Evolutionary conservation across 805 yeast species (phyloP).

Genomic region (Cyberlindnera euphorbiiphila): DNA sequence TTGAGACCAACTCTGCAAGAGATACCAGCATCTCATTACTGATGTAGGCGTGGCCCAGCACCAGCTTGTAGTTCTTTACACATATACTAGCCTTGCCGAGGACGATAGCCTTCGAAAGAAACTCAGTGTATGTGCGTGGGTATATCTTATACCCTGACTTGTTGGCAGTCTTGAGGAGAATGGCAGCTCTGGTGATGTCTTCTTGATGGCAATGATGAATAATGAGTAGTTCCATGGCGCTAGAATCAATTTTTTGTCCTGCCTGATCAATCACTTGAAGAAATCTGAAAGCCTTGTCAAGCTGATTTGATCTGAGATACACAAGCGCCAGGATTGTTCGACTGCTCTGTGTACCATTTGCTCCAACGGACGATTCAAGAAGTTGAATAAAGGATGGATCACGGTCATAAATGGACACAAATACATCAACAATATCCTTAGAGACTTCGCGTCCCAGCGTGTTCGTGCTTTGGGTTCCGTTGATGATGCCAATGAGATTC

Average conservation of each 20-base stretch:
- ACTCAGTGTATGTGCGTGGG: conserved; percentile 15
- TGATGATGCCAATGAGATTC: background rate
- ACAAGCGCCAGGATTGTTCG: conserved; percentile 8
- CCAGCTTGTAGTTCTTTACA: conserved; percentile 5
- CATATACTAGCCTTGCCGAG: conserved; percentile 6
- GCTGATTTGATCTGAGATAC: conserved; percentile 7
- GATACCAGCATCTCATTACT: conserved; percentile 17
- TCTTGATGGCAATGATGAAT: conserved; percentile 10
- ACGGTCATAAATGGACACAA: background rate
- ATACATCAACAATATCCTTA: background rate
- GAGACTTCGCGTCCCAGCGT: background rate
- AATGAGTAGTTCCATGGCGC: conserved; percentile 17
- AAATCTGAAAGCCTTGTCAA: conserved; percentile 10
- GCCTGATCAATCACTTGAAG: background rate
- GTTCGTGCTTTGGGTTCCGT: background rate
- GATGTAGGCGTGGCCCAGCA: conserved; percentile 12
- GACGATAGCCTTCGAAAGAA: conserved; percentile 13
- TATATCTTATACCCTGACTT: conserved; percentile 8
- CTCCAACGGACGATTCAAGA: background rate
- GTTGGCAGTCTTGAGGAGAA: conserved; percentile 5
- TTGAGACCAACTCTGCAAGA: conserved; percentile 12
- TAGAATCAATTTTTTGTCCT: background rate
- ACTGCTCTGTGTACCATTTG: background rate
- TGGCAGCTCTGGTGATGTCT: conserved; percentile 8
- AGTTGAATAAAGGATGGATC: background rate